phyloP scores from a whole-genome alignment of 2,329 filamentous ascomycete species.

The Colletotrichum lindemuthianum region DNA sequence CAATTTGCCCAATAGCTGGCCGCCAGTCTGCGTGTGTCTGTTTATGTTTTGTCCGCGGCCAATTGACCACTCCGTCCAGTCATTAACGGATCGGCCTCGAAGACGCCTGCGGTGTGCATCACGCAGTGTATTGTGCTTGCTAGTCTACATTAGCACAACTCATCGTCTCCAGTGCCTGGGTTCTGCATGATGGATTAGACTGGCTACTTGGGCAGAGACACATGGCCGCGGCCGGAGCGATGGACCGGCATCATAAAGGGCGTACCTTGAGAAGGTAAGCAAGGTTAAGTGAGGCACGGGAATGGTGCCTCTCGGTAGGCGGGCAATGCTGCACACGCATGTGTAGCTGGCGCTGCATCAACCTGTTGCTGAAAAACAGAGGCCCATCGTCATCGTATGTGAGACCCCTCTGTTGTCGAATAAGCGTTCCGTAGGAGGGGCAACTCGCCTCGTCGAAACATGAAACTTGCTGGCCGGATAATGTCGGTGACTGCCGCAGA shows the following conservation, averaged over 20 bases:
- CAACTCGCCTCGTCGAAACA: conserved; percentile 13
- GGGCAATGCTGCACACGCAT: no score
- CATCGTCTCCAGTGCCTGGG: conserved; percentile 24
- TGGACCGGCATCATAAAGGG: not conserved
- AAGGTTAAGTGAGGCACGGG: conserved; percentile 1
- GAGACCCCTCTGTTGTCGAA: no score
- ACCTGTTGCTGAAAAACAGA: conserved; percentile 6
- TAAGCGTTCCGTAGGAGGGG: conserved; percentile 1
- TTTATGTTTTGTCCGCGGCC: conserved; percentile 10
- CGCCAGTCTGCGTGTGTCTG: not conserved
- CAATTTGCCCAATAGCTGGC: no score
- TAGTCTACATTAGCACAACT: conserved; percentile 3
- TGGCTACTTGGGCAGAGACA: conserved; percentile 30
- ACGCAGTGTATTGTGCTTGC: not conserved
- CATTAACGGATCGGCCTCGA: conserved; percentile 9
- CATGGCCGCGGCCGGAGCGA: conserved; percentile 22
- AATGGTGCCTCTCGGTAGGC: no score
- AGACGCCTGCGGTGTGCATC: conserved; percentile 17
- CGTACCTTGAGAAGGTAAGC: not conserved
- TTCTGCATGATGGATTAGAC: conserved; percentile 18
- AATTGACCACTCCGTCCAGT: conserved; percentile 3
- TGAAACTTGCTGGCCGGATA: conserved; percentile 22
- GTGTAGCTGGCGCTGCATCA: conserved; percentile 13
- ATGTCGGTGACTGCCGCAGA: not conserved
- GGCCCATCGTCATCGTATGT: not conserved